Evolutionary conservation across 2,329 filamentous ascomycete genomes (phyloP).

Genomic region (Diaporthe citrichinensis): DNA sequence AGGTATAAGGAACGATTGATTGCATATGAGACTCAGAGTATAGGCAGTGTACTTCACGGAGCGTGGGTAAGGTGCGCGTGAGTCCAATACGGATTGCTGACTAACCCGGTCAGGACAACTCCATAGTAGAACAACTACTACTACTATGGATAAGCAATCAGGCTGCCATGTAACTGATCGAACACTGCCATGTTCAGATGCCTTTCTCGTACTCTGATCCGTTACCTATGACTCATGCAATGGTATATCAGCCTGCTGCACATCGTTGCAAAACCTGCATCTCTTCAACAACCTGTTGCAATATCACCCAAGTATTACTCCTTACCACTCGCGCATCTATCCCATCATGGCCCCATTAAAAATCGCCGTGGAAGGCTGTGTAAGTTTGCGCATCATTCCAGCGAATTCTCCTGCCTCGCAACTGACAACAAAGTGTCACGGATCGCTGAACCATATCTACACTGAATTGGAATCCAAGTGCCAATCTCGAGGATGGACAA

Average conservation of each 20-base stretch:
- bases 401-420: background rate
- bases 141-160: background rate
- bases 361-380: slow-evolving; percentile 17
- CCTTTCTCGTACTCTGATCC: background rate
- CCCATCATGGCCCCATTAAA: background rate
- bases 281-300: background rate
- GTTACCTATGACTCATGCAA: background rate
- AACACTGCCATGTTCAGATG: background rate
- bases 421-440: slow-evolving; percentile 24
- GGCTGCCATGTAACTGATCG: background rate
- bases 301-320: background rate
- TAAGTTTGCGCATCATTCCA: background rate
- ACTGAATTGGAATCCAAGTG: slow-evolving; percentile 5
- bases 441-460: slow-evolving; percentile 14
- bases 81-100: too few relatives aligned
- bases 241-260: too few relatives aligned
- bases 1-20: too few relatives aligned
- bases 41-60: too few relatives aligned
- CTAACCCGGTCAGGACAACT: too few relatives aligned
- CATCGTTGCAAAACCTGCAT: background rate
- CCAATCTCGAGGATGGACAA: slow-evolving; percentile 15
- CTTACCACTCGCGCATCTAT: background rate
- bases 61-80: too few relatives aligned
- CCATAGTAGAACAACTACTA: background rate
- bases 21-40: too few relatives aligned